Evolutionary conservation across 768 basidiomycete genomes (phyloP), one percentile per base, ranked within the genome.

Genomic region (Agrocybe chaxingu): DNA sequence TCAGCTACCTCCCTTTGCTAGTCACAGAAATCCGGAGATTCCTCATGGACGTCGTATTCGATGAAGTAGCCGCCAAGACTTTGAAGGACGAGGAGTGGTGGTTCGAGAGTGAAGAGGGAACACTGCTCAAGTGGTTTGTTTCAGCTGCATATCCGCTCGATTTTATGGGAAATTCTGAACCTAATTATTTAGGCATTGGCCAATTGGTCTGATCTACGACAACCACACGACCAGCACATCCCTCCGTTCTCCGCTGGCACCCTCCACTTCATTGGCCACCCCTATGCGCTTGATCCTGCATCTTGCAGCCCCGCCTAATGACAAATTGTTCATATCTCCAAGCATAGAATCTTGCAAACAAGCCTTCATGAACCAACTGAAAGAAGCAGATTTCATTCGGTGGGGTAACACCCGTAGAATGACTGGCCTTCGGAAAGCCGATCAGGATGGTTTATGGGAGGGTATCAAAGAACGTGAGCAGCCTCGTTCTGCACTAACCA

Each of bases 371-470:
- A 92, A 91, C 7, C 90, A 95, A 63, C 68, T 96, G 39, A 97
- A 98, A 62, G 96, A 99, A 66, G 95, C 92, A 0, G 97, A 99
- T 66, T 98, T 97, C 63, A 84, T 97, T 42, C 79, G 96, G 42
- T 98, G 94, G 93, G 92, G 97, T 1, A 97, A 89, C 69, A 95
- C 92, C 13, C 92, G 92, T 63, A 81, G 93, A 33, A 92, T 98
- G 73, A 98, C 93, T 1, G 83, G 89, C 12, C 76, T 99, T 32
- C 72, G 93, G 47, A 92, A 94, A 66, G 83, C 80, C 19, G 96
- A 98, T 62, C 91, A 98, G 64, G 97, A 99, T 64, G 92, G 87
- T 0, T 81, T 98, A 48, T 99, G 97, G 97, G 93, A 97, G 60
- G 94, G 94, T 7, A 88, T 99, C 55, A 87, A 87, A 71, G 88